Conservation (phyloP, 1,139 yeast species). For the Taiozyma sp. region DNA sequence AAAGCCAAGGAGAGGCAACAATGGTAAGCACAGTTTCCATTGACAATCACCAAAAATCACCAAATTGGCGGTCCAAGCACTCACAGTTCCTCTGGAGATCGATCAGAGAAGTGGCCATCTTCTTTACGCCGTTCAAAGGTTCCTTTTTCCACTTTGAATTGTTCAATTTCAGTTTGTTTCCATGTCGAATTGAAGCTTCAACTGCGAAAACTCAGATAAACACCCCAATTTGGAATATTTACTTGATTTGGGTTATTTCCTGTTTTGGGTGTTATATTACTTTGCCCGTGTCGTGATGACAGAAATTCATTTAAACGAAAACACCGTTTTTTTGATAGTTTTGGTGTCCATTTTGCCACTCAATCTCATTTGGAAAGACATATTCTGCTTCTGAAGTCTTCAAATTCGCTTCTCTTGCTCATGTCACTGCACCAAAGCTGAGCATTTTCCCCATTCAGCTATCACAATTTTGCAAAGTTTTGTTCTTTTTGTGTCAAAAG, state of each 20-base stretch:
- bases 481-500: neutral
- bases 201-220: neutral
- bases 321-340: too few species aligned
- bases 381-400: too few species aligned
- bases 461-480: neutral
- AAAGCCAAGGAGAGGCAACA: neutral
- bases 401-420: too few species aligned
- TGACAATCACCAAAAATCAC: too few species aligned
- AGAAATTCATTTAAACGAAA: neutral
- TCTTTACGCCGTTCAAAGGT: neutral
- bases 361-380: too few species aligned
- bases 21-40: neutral
- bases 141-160: neutral
- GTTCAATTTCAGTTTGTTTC: neutral
- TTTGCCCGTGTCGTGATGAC: neutral
- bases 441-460: too few species aligned
- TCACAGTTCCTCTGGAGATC: slow-evolving; percentile 22
- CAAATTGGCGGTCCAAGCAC: slow-evolving; percentile 5
- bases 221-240: neutral
- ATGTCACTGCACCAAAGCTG: too few species aligned
- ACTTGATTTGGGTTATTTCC: neutral
- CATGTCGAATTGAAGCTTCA: neutral
- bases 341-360: too few species aligned
- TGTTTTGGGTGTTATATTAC: neutral
- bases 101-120: slow-evolving; percentile 14